Percentiles rank a stretch among this genome's conserved stretches.
These are phyloP conservation scores for Aspergillus saccharolyticus DNA, from an alignment of 495 filamentous ascomycete genomes.

Conservation along the genomic window DNA sequence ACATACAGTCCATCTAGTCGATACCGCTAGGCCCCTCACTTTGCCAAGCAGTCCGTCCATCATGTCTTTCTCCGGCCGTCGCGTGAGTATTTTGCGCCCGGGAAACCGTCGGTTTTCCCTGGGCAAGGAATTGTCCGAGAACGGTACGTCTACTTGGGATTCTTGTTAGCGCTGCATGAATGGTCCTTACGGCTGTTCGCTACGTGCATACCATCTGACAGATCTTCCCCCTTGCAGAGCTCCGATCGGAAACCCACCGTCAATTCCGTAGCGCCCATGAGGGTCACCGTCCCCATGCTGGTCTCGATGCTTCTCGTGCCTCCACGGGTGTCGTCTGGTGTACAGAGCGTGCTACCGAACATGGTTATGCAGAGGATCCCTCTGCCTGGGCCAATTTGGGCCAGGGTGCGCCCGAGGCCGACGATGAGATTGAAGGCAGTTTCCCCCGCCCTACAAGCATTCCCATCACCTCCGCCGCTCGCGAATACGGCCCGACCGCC, in stretches of 20 bases:
- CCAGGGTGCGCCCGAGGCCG: slow-evolving; percentile 91
- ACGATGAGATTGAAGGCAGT: slow-evolving; percentile 85
- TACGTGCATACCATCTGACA: not conserved
- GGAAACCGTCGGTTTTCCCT: slow-evolving; percentile 35
- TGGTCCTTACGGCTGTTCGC: slow-evolving; percentile 4
- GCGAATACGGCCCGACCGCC: slow-evolving; percentile 91
- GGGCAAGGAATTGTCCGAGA: slow-evolving; percentile 39
- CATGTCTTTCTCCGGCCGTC: slow-evolving; percentile 51
- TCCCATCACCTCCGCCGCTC: slow-evolving; percentile 65
- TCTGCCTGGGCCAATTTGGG: slow-evolving; percentile 87
- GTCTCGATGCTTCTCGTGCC: slow-evolving; percentile 77
- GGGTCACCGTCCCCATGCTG: slow-evolving; percentile 83
- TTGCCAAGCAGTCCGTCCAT: slow-evolving; percentile 21
- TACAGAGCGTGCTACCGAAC: slow-evolving; percentile 72
- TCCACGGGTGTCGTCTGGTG: slow-evolving; percentile 85
- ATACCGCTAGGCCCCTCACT: not conserved
- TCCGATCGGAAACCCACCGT: slow-evolving; percentile 71
- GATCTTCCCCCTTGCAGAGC: slow-evolving; percentile 43
- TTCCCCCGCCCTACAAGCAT: slow-evolving; percentile 82
- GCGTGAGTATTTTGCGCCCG: slow-evolving; percentile 43
- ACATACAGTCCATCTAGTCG: not conserved
- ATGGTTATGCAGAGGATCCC: slow-evolving; percentile 78
- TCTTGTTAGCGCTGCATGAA: not conserved
- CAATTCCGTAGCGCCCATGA: slow-evolving; percentile 84
- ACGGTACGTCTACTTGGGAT: slow-evolving; percentile 29